Conservation (phyloP, 2,329 filamentous ascomycete genomes). For the Aspergillus candidus region DNA sequence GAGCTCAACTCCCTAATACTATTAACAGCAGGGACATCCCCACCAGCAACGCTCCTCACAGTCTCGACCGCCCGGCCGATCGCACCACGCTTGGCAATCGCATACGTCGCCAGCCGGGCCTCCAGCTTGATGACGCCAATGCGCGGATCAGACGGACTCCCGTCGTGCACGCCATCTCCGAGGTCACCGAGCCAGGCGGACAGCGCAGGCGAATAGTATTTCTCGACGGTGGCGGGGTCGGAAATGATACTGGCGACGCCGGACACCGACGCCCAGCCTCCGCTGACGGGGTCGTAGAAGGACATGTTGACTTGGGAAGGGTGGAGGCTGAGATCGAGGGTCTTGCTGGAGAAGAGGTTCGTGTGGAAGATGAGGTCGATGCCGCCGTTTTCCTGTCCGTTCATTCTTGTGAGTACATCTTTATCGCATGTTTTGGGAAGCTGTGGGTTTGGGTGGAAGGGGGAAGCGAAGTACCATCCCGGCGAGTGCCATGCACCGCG, state of each 20-base stretch:
- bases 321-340: conserved; percentile 68
- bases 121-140: conserved; percentile 76
- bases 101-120: conserved; percentile 66
- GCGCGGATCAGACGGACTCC: conserved; percentile 71
- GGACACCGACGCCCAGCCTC: conserved; percentile 84
- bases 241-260: conserved; percentile 64
- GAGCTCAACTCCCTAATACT: conserved; percentile 68
- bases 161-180: conserved; percentile 76
- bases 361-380: conserved; percentile 85
- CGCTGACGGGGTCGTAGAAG: conserved; percentile 64
- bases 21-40: conserved; percentile 65
- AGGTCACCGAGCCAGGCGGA: conserved; percentile 86
- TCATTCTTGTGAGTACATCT: conserved; percentile 1
- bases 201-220: conserved; percentile 67
- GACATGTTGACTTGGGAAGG: conserved; percentile 69
- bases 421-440: too few species aligned
- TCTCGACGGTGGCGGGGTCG: conserved; percentile 61
- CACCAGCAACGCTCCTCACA: conserved; percentile 68
- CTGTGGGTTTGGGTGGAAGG: too few species aligned
- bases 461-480: conserved; percentile 53
- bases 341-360: conserved; percentile 86
- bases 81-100: conserved; percentile 56
- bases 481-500: conserved; percentile 80
- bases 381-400: conserved; percentile 62
- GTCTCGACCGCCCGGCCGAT: conserved; percentile 63